Conservation (phyloP, 108 stramenopile species). For the Schizochytrium sp. region DNA sequence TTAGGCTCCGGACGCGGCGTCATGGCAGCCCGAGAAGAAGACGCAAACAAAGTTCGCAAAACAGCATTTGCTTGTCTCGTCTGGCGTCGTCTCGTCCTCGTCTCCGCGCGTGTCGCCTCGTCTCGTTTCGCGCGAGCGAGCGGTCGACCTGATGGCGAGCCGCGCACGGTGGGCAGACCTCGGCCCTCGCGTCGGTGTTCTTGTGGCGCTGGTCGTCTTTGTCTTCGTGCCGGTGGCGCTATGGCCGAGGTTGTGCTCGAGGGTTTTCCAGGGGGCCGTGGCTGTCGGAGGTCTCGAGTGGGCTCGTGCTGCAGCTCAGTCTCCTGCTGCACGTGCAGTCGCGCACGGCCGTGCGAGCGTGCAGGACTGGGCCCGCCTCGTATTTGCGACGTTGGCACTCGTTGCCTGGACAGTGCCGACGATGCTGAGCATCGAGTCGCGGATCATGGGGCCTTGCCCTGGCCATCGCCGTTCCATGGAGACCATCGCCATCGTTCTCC, state of each 20-base stretch:
- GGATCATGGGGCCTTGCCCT: not conserved
- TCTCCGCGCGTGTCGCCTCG: no score
- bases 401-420: not conserved
- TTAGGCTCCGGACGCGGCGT: not conserved
- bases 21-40: not conserved
- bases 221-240: not conserved
- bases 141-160: not conserved
- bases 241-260: not conserved
- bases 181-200: not conserved
- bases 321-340: not conserved
- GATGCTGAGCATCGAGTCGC: not conserved
- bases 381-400: not conserved
- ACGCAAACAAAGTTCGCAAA: not conserved
- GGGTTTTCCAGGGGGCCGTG: not conserved
- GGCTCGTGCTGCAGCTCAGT: not conserved
- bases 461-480: not conserved
- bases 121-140: no score
- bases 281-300: not conserved
- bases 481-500: not conserved
- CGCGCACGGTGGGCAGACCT: not conserved
- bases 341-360: not conserved
- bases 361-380: not conserved
- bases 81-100: no score
- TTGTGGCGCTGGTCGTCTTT: not conserved
- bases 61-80: not conserved